Conservation (phyloP, 23 red algal species). For the Porphyridium purpureum region DNA sequence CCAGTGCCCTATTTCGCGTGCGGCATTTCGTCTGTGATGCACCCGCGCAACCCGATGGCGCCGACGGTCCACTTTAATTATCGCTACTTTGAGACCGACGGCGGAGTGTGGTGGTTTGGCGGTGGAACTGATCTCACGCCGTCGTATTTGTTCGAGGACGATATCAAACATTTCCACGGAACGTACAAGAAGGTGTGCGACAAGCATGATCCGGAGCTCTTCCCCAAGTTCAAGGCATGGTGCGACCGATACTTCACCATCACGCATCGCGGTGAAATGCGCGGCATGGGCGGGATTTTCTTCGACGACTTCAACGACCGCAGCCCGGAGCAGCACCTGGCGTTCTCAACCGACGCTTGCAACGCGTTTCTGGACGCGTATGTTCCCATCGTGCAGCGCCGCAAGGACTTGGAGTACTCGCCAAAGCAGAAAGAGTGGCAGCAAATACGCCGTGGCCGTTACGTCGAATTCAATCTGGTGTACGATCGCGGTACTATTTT, state of each 20-base stretch:
- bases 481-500: slow-evolving; percentile 98
- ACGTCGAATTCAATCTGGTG: slow-evolving; percentile 95
- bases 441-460: slow-evolving; percentile 81
- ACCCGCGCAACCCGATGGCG: slow-evolving; percentile 91
- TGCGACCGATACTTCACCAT: slow-evolving; percentile 97
- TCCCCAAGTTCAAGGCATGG: slow-evolving; percentile 91
- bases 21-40: slow-evolving; percentile 97
- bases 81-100: slow-evolving; percentile 99
- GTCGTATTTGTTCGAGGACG: slow-evolving; percentile 78
- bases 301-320: slow-evolving; percentile 95
- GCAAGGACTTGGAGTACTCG: slow-evolving; percentile 65
- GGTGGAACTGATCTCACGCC: slow-evolving; percentile 97
- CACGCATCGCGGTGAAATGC: slow-evolving; percentile 73
- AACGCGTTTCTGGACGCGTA: slow-evolving; percentile 60
- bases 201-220: slow-evolving; percentile 65
- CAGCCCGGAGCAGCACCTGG: slow-evolving; percentile 35
- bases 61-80: slow-evolving; percentile 99
- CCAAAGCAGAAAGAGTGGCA: slow-evolving; percentile 83
- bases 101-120: slow-evolving; percentile 95
- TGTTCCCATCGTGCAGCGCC: slow-evolving; percentile 54
- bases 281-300: slow-evolving; percentile 92
- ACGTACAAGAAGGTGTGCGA: slow-evolving; percentile 74
- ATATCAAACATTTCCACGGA: slow-evolving; percentile 73
- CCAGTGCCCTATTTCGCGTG: slow-evolving; percentile 91
- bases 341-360: slow-evolving; percentile 54